These are phyloP conservation scores for Cryoendolithus antarcticus DNA, from an alignment of 2,329 filamentous ascomycete genomes.

Conservation along the genomic window DNA sequence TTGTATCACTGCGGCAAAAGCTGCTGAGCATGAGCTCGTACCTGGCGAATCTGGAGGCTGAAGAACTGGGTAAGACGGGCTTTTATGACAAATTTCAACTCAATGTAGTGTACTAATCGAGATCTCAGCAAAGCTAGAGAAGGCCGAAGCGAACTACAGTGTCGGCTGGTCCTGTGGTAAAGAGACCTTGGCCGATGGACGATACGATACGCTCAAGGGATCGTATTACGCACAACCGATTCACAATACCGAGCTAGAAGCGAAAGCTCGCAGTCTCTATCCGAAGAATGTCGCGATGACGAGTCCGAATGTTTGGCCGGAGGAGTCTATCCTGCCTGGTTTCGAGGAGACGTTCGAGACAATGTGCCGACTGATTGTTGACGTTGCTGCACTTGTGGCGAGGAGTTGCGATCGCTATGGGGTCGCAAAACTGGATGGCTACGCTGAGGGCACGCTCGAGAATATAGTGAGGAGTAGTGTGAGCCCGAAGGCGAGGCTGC, in stretches of 20 bases:
- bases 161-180: constrained; percentile 71
- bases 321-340: constrained; percentile 53
- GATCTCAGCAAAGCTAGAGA: constrained; percentile 32
- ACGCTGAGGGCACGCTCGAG: constrained; percentile 69
- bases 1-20: constrained; percentile 56
- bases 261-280: constrained; percentile 38
- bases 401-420: constrained; percentile 83
- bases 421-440: constrained; percentile 61
- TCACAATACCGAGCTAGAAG: constrained; percentile 49
- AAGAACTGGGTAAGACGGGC: constrained; percentile 50
- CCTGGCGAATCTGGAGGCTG: constrained; percentile 63
- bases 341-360: constrained; percentile 62
- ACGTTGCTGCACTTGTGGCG: constrained; percentile 78
- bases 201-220: constrained; percentile 68
- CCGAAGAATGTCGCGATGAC: constrained; percentile 81
- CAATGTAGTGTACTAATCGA: neutral
- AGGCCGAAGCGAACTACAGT: constrained; percentile 44
- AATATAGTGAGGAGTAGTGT: constrained; percentile 72
- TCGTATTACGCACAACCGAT: constrained; percentile 64
- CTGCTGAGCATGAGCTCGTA: constrained; percentile 82
- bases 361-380: constrained; percentile 75
- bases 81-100: no score
- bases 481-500: constrained; percentile 77
- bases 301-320: constrained; percentile 80
- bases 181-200: constrained; percentile 65